Conservation (phyloP, 306 rosid genomes). For the Pyrus betulifolia region DNA sequence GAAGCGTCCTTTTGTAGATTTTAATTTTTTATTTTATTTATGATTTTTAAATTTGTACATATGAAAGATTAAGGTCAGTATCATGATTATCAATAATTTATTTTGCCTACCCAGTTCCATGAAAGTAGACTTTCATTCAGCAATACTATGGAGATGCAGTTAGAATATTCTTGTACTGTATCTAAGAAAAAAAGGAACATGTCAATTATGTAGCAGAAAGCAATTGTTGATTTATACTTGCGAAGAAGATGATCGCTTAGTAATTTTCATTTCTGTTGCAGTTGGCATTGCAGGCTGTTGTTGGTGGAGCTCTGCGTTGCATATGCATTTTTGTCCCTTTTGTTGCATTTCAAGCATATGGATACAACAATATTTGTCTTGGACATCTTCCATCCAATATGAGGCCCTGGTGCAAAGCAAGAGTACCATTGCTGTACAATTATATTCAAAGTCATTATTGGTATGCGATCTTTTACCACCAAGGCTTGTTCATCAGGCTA, state of each 20-base stretch:
- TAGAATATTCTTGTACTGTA: neutral
- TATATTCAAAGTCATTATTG: slow-evolving; percentile 85
- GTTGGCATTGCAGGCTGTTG: slow-evolving; percentile 56
- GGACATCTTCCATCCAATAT: slow-evolving; percentile 41
- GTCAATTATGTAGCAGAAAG: neutral
- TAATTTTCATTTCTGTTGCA: slow-evolving; percentile 22
- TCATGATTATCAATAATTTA: neutral
- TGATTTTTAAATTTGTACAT: neutral
- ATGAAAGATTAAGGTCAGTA: neutral
- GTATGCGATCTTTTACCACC: slow-evolving; percentile 32
- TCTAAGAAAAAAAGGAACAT: neutral
- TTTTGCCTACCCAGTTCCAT: neutral
- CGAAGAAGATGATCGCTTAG: neutral
- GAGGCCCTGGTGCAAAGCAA: slow-evolving; percentile 94
- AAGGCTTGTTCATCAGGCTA: neutral
- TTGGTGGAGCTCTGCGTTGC: slow-evolving; percentile 54
- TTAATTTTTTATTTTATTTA: too few species aligned
- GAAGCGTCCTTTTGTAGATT: too few species aligned
- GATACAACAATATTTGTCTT: slow-evolving; percentile 60
- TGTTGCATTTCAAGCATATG: slow-evolving; percentile 77
- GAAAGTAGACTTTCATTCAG: neutral
- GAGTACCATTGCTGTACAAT: slow-evolving; percentile 38
- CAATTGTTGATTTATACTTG: neutral
- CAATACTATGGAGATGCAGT: neutral
- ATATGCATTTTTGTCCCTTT: slow-evolving; percentile 66